Evolutionary conservation across 306 rosid genomes (phyloP).

Genomic region (Ceratonia siliqua): DNA sequence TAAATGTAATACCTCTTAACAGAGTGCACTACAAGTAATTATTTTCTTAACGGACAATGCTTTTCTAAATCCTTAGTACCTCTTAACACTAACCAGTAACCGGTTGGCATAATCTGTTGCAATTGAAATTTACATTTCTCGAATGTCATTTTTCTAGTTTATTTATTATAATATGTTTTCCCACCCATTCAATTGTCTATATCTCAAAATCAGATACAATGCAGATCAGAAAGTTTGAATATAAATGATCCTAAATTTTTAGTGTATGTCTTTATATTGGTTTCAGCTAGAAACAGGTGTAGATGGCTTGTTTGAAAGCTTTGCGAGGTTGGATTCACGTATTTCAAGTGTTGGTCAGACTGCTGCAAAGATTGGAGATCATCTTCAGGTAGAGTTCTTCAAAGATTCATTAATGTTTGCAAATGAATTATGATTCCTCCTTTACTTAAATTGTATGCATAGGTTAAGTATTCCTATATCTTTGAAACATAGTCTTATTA

Average conservation of each 20-base stretch:
- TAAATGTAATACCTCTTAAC: too few relatives aligned
- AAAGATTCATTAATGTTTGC: constrained; percentile 31
- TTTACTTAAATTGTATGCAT: constrained; percentile 18
- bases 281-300: constrained; percentile 95
- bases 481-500: constrained; percentile 36
- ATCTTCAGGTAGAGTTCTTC: constrained; percentile 80
- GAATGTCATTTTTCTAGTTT: background rate
- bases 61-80: too few relatives aligned
- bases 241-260: background rate
- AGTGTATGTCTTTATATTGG: constrained; percentile 16
- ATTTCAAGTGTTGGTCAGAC: constrained; percentile 99
- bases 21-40: too few relatives aligned
- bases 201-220: background rate
- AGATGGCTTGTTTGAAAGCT: constrained; percentile 95
- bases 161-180: background rate
- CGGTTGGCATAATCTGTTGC: too few relatives aligned
- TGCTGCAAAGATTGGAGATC: constrained; percentile 99
- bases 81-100: too few relatives aligned
- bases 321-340: constrained; percentile 94
- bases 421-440: constrained; percentile 16
- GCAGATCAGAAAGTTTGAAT: background rate
- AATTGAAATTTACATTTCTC: background rate
- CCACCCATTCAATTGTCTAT: background rate
- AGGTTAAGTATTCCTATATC: constrained; percentile 18
- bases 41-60: too few relatives aligned